Evolutionary conservation across 192 early-diverging fungal species (phyloP), one percentile per base, ranked within the genome.

Genomic region (Entophlyctis helioformis): DNA sequence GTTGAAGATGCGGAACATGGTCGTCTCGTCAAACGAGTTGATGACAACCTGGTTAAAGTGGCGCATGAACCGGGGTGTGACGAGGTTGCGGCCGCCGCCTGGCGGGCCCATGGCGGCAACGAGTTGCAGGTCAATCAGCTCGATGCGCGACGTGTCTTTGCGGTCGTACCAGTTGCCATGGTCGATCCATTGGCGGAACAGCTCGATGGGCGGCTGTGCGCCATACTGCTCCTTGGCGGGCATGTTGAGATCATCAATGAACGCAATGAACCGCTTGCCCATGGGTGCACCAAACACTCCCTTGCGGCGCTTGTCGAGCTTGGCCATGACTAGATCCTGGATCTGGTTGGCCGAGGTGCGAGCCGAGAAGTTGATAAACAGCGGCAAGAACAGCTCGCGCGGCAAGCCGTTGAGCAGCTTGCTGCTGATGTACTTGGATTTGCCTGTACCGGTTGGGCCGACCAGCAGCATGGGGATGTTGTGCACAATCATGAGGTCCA

Each of bases 141-240:
- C 72, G 10, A 78, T 27, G 19, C 45, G 50, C 9, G 72, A 69
- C 0, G 75, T 75, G 48, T 78, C 75, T 44, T 78, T 78, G 31
- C 64, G 60, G 46, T 78, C 75, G 46, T 78, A 78, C 75, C 75
- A 78, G 53, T 78, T 78, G 10, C 72, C 72, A 52, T 78, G 75
- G 45, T 78, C 75, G 19, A 58, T 56, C 63, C 67, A 78, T 36
- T 78, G 75, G 15, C 75, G 39, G 39, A 78, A 70, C 33, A 78
- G 49, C 46, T 78, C 75, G 39, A 78, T 74, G 19, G 75, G 72
- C 1, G 75, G 75, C 42, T 78, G 75, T 1, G 75, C 75, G 11
- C 75, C 75, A 35, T 78, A 78, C 25, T 65, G 55, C 53, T 78
- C 75, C 42, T 78, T 78, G 6, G 72, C 67, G 10, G 75, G 75